phyloP scores from a whole-genome alignment of 345 rosid species.

The Kandelia obovata region DNA sequence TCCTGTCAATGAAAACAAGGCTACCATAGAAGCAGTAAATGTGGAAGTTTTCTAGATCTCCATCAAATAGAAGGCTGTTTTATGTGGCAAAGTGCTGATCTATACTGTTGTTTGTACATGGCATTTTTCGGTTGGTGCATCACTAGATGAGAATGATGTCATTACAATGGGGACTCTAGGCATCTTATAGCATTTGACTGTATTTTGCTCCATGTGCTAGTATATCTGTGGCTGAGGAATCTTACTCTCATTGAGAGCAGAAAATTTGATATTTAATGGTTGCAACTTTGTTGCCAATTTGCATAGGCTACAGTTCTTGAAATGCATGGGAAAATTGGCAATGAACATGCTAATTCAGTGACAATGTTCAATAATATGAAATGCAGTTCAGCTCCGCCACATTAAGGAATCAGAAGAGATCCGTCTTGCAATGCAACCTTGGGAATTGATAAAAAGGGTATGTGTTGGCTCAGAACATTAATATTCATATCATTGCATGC shows the following conservation, averaged over 20 bases:
- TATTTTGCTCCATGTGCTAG: background rate
- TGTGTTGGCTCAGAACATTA: constrained; percentile 6
- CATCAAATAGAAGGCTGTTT: background rate
- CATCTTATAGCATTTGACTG: background rate
- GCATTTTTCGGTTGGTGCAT: background rate
- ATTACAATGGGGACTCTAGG: background rate
- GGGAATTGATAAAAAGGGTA: constrained; percentile 79
- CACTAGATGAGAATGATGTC: background rate
- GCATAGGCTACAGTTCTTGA: too few relatives aligned
- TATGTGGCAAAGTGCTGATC: background rate
- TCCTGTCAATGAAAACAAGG: background rate
- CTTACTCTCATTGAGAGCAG: background rate
- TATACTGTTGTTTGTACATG: background rate
- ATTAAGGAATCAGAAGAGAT: constrained; percentile 79
- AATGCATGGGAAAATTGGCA: background rate
- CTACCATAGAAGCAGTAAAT: background rate
- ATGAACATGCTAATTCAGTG: background rate
- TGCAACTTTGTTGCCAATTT: too few relatives aligned
- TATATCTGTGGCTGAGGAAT: background rate
- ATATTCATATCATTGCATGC: background rate
- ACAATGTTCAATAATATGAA: constrained; percentile 6
- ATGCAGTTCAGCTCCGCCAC: constrained; percentile 53
- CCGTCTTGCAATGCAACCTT: constrained; percentile 77
- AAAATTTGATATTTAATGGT: too few relatives aligned
- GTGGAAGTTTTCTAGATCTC: background rate